Base-by-base conservation (phyloP, 495 filamentous ascomycete species). In the Aspergillus affinis region DNA sequence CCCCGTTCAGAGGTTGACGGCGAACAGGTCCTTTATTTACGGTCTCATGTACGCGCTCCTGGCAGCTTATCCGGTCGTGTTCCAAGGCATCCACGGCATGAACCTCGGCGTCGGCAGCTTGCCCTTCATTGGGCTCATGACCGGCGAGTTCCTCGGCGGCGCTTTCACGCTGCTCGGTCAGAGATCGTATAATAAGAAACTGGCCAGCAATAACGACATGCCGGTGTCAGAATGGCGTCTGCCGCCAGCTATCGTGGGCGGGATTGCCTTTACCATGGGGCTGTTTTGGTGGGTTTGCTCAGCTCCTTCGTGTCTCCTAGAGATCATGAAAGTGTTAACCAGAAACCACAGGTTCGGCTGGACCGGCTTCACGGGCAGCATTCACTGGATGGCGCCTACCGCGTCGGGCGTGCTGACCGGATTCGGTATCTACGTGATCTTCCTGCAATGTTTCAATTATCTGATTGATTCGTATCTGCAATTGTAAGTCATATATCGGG, bases 401-500 rank as follows among this genome's bases (percentile, higher is more conserved):
- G 70, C 73, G 18, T 74, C 74, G 21, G 68, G 73, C 49, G 50
- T 74, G 13, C 20, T 71, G 41, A 65, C 65, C 48, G 68, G 74
- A 8, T 70, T 79, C 29, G 66, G 71, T 23, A 71, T 77, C 62
- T 72, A 65, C 52, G 66, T 69, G 55, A 73, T 74, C 59, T 77
- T 77, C 62, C 56, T 78, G 32, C 70, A 74, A 50, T 72, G 70
- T 47, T 74, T 75, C 65, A 78, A 77, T 46, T 73, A 75, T 36
- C 51, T 77, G 63, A 74, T 78, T 45, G 75, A 75, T 23, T 72
- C 69, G 9, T 76, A 76, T 57, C 63, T 78, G 68, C 91, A 91
- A 82, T 93, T 92, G 82, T 88, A 77, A 74, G 84, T 49, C n/a
- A 26, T 26, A 26, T 4, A 26, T 26, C 23, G 23, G 23, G 23